Evolutionary conservation across 169 alveolate genomes (phyloP).

Genomic region (Cryptosporidium sp.): DNA sequence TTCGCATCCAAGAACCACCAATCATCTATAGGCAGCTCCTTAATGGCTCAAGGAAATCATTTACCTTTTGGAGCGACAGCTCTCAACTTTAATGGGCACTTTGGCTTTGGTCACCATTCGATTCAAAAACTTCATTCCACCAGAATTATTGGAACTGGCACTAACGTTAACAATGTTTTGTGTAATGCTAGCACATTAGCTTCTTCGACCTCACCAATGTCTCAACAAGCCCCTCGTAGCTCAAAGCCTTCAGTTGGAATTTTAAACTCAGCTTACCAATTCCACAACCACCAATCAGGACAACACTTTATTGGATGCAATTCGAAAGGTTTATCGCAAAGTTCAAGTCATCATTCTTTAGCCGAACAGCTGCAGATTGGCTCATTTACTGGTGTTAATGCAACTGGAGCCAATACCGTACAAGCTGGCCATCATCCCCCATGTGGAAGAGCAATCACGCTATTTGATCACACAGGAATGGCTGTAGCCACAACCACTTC

Average conservation of each 20-base stretch:
- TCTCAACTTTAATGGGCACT: background rate
- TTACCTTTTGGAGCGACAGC: conserved; percentile 7
- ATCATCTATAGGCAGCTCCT: background rate
- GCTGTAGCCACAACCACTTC: conserved; percentile 47
- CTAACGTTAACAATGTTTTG: background rate
- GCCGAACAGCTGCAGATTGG: conserved; percentile 1
- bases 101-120: background rate
- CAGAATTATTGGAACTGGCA: conserved; percentile 1
- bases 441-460: conserved; percentile 37
- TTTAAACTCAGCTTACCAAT: background rate
- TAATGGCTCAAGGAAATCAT: conserved; percentile 12
- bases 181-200: conserved; percentile 22
- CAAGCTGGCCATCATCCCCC: conserved; percentile 11
- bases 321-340: conserved; percentile 11
- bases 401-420: conserved; percentile 22
- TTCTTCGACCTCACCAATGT: conserved; percentile 21
- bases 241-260: conserved; percentile 14
- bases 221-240: conserved; percentile 2
- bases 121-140: conserved; percentile 15
- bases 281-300: conserved; percentile 7
- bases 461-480: conserved; percentile 51
- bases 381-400: background rate
- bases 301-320: conserved; percentile 19
- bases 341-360: background rate
- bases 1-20: conserved; percentile 81